A percentile compares a stretch with the other conserved stretches of the same genome.
phyloP scores from a whole-genome alignment of 208 protist genomes.

The Trichomonas tenax region DNA sequence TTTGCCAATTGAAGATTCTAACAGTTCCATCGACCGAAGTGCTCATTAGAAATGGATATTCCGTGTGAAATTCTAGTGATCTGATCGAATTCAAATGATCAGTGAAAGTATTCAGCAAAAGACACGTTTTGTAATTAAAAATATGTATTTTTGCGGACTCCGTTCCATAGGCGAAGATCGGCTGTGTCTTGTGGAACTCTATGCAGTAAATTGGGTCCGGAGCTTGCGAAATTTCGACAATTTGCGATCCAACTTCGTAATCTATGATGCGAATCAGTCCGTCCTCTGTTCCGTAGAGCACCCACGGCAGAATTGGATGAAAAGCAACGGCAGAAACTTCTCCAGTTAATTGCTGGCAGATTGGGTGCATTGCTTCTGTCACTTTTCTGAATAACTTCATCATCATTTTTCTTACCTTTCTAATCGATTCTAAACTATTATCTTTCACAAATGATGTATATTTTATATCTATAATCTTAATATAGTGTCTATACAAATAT shows the following conservation, averaged over 20 bases:
- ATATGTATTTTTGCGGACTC: constrained; percentile 96
- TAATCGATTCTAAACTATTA: too few relatives aligned
- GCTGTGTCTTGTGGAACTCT: constrained; percentile 89
- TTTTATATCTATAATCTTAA: too few relatives aligned
- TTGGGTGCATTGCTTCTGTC: neutral
- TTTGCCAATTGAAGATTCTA: constrained; percentile 63
- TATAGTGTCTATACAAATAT: too few relatives aligned
- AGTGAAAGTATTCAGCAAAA: constrained; percentile 83
- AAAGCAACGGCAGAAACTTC: constrained; percentile 93
- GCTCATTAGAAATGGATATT: constrained; percentile 87
- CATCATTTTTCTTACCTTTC: too few relatives aligned
- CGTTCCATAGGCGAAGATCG: constrained; percentile 92
- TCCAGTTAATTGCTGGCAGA: constrained; percentile 68
- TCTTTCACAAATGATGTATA: too few relatives aligned
- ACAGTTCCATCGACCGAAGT: constrained; percentile 93
- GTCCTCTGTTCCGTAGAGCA: constrained; percentile 87
- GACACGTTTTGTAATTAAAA: constrained; percentile 94
- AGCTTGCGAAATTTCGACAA: neutral
- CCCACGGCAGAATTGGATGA: constrained; percentile 87
- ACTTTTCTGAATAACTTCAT: neutral
- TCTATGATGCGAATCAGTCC: constrained; percentile 96
- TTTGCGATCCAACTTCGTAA: constrained; percentile 69
- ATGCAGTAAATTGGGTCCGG: constrained; percentile 70
- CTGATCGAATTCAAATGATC: constrained; percentile 98
- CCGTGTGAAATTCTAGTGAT: constrained; percentile 62